Evolutionary conservation across 164 flowering plant species (phyloP), one percentile per base, ranked within the genome.

Genomic region (Sextonia rubra): DNA sequence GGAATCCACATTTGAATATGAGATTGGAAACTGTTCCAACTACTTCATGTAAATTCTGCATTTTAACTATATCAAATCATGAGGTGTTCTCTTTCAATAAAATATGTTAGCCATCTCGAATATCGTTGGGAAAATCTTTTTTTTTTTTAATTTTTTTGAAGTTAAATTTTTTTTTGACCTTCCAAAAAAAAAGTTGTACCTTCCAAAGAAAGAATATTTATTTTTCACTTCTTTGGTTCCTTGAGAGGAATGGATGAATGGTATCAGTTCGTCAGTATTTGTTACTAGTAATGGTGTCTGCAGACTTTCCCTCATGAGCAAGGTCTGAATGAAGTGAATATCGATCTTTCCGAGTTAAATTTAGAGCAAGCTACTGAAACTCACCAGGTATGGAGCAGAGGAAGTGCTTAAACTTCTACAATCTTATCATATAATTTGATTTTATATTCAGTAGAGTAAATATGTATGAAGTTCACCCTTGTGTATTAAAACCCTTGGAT

Each of bases 241-340:
- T 52, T 18, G 58, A 52, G n/a, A 52, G 58, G 58, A 52, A 52
- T 20, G 17, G 58, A 52, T 52, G 3, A 4, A 52, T 52, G 3
- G 17, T 17, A 14, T 52, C 8, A 2, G 6, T 37, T 37, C 8
- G 44, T 37, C 44, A 37, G 58, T 14, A 52, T 5, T 14, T 20
- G 65, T 71, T 71, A 44, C 15, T 22, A 2, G 47, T 12, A 48
- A 47, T 64, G 69, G 47, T 29, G 32, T 70, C 3, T 81, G 82
- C 81, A 86, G 91, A 80, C 79, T 9, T 78, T 88, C 29, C 82
- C 85, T 27, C 85, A 79, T 81, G 88, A 86, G 64, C 78, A 71
- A 64, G 71, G 81, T 73, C 75, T 77, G 69, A 77, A 58, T 70
- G 91, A 88, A 77, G 82, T 79, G 63, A 82, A 81, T 37, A 82